These are phyloP conservation scores for Solanum hybrid DNA, from an alignment of 305 asterid genomes.

Conservation along the genomic window DNA sequence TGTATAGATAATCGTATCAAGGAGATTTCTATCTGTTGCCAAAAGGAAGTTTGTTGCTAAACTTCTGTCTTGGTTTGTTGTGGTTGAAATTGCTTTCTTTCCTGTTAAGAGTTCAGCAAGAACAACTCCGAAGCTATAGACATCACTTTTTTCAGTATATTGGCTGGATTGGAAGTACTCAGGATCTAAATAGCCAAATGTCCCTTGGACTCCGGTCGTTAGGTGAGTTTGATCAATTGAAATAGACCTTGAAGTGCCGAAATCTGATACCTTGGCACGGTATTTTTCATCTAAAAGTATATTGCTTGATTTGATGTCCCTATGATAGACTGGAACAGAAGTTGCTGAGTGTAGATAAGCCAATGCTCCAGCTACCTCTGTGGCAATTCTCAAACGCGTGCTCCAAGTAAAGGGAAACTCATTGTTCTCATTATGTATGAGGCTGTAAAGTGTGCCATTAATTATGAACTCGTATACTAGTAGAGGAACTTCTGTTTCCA, in stretches of 20 bases:
- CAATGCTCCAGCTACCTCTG: constrained; percentile 4
- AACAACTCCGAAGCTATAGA: constrained; percentile 7
- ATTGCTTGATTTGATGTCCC: constrained; percentile 4
- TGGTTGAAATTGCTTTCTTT: constrained; percentile 2
- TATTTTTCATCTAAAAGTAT: constrained; percentile 4
- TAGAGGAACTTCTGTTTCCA: constrained; percentile 9
- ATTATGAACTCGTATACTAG: neutral
- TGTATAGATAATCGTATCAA: neutral
- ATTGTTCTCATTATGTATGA: neutral
- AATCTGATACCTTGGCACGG: constrained; percentile 3
- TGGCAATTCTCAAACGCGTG: neutral
- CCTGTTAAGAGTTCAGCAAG: constrained; percentile 6
- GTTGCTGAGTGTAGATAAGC: constrained; percentile 1
- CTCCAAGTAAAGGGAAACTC: constrained; percentile 1
- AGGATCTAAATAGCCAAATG: constrained; percentile 6
- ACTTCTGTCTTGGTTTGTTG: constrained; percentile 2
- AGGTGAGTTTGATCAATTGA: constrained; percentile 8
- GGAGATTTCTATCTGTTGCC: neutral
- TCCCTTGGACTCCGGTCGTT: constrained; percentile 3
- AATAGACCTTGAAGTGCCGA: constrained; percentile 3
- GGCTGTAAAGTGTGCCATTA: neutral
- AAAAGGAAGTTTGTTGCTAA: neutral
- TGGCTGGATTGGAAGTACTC: constrained; percentile 9
- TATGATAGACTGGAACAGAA: neutral
- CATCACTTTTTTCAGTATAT: constrained; percentile 5